These are phyloP conservation scores for Plasmodium yoelii DNA, from an alignment of 169 alveolate genomes.

Conservation along the genomic window DNA sequence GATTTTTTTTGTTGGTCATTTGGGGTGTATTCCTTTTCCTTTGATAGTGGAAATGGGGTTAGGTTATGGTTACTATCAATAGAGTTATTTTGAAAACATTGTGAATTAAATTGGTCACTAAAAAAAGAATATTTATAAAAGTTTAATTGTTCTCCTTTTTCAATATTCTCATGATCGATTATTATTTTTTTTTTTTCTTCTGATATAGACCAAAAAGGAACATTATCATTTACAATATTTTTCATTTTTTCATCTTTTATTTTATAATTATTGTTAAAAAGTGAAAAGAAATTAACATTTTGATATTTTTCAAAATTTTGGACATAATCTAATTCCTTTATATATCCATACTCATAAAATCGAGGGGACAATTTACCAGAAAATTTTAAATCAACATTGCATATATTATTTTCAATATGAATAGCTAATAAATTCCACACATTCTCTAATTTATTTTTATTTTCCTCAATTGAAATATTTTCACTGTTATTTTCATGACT, in stretches of 20 bases:
- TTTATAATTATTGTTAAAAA: constrained; percentile 9
- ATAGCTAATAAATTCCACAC: constrained; percentile 50
- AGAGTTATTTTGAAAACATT: neutral
- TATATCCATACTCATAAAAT: constrained; percentile 51
- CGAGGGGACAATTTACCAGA: constrained; percentile 72
- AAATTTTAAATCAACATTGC: constrained; percentile 73
- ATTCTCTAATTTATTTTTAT: constrained; percentile 8
- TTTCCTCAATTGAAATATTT: neutral
- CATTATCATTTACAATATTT: constrained; percentile 41
- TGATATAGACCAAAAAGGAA: constrained; percentile 62
- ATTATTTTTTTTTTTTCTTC: constrained; percentile 73
- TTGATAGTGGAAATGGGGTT: neutral
- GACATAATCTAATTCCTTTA: constrained; percentile 16
- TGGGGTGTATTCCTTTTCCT: neutral
- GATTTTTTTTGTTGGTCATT: neutral
- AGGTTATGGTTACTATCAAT: neutral
- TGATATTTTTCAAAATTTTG: constrained; percentile 15
- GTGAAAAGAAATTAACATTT: constrained; percentile 54
- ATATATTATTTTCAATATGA: constrained; percentile 62
- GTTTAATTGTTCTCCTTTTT: neutral
- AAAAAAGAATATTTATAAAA: constrained; percentile 27
- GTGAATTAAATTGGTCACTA: neutral
- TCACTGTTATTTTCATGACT: neutral
- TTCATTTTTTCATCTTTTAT: constrained; percentile 46
- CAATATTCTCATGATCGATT: constrained; percentile 3